Conservation (phyloP, 768 basidiomycete genomes). For the Crucibulum laeve region DNA sequence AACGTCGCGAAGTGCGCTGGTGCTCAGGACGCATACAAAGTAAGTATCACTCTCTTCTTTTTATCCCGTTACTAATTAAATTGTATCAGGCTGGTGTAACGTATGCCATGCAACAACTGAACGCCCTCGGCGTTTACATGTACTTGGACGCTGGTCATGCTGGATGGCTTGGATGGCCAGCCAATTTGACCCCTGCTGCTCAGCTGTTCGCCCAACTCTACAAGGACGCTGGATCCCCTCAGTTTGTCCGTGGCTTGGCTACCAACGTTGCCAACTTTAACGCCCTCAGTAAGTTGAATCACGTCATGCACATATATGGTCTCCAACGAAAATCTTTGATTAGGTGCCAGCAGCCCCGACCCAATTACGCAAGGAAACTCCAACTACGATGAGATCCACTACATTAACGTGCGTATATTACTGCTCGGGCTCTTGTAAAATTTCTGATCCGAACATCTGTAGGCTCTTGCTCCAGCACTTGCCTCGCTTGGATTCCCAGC, state of each 20-base stretch:
- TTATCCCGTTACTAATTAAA: not conserved
- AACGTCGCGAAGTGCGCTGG: slow-evolving; percentile 50
- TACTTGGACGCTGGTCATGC: slow-evolving; percentile 63
- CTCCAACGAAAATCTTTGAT: slow-evolving; percentile 20
- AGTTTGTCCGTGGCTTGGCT: slow-evolving; percentile 55
- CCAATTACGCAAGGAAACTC: slow-evolving; percentile 55
- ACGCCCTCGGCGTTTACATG: slow-evolving; percentile 50
- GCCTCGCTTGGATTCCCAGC: slow-evolving; percentile 43
- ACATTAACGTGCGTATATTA: slow-evolving; percentile 39
- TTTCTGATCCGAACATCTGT: not conserved
- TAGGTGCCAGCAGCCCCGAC: slow-evolving; percentile 46
- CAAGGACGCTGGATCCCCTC: slow-evolving; percentile 45
- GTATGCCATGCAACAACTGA: slow-evolving; percentile 54
- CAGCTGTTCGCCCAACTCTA: slow-evolving; percentile 47
- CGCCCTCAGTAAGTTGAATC: slow-evolving; percentile 24
- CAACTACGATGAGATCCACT: slow-evolving; percentile 59
- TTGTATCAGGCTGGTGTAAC: slow-evolving; percentile 35
- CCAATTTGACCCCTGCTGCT: slow-evolving; percentile 56
- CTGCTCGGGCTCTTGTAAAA: not conserved
- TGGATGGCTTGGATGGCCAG: slow-evolving; percentile 67
- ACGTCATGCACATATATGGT: not conserved
- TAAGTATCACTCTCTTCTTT: slow-evolving; percentile 5
- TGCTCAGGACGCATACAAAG: slow-evolving; percentile 49
- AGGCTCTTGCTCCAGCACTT: slow-evolving; percentile 48
- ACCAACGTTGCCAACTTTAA: slow-evolving; percentile 53